Percentiles rank a stretch among this genome's conserved stretches.
phyloP scores from a whole-genome alignment of 306 rosid genomes.

The Cucurbita pepo region DNA sequence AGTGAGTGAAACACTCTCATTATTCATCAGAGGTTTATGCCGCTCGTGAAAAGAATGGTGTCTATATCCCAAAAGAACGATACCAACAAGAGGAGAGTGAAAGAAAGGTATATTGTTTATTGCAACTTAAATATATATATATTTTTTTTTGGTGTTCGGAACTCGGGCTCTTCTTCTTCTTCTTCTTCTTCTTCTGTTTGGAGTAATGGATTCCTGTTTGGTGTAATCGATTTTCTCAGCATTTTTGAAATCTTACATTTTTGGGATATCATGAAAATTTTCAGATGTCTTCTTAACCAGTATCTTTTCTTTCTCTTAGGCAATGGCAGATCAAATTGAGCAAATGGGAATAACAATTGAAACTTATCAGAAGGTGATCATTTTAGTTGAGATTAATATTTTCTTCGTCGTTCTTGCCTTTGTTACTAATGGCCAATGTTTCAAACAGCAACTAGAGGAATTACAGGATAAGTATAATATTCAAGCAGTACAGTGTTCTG shows the following conservation, averaged over 20 bases:
- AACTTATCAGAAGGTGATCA: constrained; percentile 59
- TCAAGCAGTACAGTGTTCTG: constrained; percentile 54
- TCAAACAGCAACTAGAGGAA: constrained; percentile 59
- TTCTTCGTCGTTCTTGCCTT: not conserved
- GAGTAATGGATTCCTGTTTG: too few species aligned
- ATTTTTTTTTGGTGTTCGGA: not conserved
- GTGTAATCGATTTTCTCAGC: not conserved
- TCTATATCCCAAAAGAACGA: constrained; percentile 88
- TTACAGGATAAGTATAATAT: constrained; percentile 38
- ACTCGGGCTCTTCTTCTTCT: not conserved
- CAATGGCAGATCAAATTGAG: constrained; percentile 90
- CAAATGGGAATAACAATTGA: constrained; percentile 64
- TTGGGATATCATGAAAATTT: not conserved
- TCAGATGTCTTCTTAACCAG: not conserved
- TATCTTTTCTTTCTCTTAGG: constrained; percentile 27
- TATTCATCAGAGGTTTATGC: constrained; percentile 75
- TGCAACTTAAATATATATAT: too few species aligned
- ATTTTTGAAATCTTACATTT: not conserved
- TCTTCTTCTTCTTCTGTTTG: not conserved
- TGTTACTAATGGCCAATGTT: not conserved
- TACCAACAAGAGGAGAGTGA: constrained; percentile 86
- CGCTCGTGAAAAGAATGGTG: constrained; percentile 92
- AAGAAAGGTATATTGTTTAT: constrained; percentile 32
- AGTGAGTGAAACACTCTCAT: not conserved
- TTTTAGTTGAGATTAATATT: not conserved